Evolutionary conservation across 1,284 basidiomycete genomes (phyloP).

Genomic region (Thecaphora thlaspeos): DNA sequence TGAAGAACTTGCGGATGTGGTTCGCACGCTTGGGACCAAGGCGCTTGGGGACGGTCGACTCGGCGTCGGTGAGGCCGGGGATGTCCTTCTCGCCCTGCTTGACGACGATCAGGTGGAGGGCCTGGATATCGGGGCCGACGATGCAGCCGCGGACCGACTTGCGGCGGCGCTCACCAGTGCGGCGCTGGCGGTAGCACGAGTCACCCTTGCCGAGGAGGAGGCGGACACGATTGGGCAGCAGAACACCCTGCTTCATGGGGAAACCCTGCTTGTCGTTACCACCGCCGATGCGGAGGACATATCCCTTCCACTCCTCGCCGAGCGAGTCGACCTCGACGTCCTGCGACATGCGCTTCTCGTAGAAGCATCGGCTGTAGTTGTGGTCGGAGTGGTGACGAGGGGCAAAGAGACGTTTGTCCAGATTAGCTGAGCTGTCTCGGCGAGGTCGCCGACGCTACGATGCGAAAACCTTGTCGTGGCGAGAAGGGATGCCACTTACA

Average conservation of each 20-base stretch:
- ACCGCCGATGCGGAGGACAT: conserved; percentile 94
- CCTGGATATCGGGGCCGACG: conserved; percentile 92
- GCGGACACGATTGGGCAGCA: conserved; percentile 87
- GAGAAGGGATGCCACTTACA: no score
- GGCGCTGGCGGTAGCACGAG: conserved; percentile 94
- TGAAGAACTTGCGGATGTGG: conserved; percentile 93
- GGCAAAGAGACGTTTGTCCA: no score
- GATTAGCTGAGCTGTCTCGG: no score
- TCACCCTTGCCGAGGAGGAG: conserved; percentile 92
- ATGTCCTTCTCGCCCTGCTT: conserved; percentile 94
- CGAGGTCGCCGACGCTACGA: no score
- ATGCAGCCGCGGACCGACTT: conserved; percentile 97
- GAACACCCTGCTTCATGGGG: conserved; percentile 99
- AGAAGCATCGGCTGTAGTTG: conserved; percentile 71
- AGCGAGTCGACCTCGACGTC: conserved; percentile 88
- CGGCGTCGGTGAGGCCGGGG: conserved; percentile 81
- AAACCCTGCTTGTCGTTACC: conserved; percentile 83
- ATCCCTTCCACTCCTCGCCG: conserved; percentile 96
- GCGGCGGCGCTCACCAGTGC: conserved; percentile 93
- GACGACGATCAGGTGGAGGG: conserved; percentile 89
- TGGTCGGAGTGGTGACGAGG: neutral
- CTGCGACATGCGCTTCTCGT: conserved; percentile 93
- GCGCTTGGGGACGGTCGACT: conserved; percentile 83
- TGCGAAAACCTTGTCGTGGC: no score
- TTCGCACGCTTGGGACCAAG: conserved; percentile 76